Percentiles rank a stretch among this genome's conserved stretches.
Evolutionary conservation across 129 eudicot species (phyloP).

Genomic region (Scalesia atractyloides): DNA sequence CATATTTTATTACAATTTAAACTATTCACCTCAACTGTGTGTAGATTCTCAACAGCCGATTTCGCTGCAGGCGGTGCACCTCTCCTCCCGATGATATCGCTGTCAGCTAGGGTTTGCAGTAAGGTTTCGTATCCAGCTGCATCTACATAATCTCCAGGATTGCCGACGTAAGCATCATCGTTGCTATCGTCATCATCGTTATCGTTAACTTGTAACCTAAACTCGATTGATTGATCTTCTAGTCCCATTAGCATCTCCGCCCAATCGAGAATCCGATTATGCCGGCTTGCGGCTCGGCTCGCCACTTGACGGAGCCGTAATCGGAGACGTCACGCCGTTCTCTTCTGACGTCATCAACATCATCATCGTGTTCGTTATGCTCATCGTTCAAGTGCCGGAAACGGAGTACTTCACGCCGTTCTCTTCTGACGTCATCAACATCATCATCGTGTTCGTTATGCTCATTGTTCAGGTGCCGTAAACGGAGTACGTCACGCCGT

Average conservation of each 20-base stretch:
- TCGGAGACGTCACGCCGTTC: constrained; percentile 53
- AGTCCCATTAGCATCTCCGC: constrained; percentile 84
- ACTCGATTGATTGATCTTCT: constrained; percentile 85
- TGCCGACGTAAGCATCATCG: constrained; percentile 61
- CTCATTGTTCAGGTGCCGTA: constrained; percentile 18
- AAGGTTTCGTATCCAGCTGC: constrained; percentile 87
- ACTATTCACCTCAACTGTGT: constrained; percentile 37
- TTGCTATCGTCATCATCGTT: not conserved
- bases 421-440: constrained; percentile 26
- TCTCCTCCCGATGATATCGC: constrained; percentile 54
- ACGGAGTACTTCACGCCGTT: constrained; percentile 52
- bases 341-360: constrained; percentile 29
- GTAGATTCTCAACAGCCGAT: constrained; percentile 49
- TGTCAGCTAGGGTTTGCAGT: constrained; percentile 75
- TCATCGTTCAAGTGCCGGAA: constrained; percentile 34
- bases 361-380: constrained; percentile 33
- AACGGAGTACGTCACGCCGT: constrained; percentile 40
- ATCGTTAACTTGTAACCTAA: constrained; percentile 59
- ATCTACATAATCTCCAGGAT: constrained; percentile 90
- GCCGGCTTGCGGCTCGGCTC: constrained; percentile 45
- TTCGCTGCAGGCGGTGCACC: constrained; percentile 92
- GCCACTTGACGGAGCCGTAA: constrained; percentile 63
- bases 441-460: constrained; percentile 38
- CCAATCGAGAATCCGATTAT: constrained; percentile 69
- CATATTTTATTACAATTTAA: constrained; percentile 39